phyloP scores from a whole-genome alignment of 768 basidiomycete genomes.

The Rhodotorula babjevae region DNA sequence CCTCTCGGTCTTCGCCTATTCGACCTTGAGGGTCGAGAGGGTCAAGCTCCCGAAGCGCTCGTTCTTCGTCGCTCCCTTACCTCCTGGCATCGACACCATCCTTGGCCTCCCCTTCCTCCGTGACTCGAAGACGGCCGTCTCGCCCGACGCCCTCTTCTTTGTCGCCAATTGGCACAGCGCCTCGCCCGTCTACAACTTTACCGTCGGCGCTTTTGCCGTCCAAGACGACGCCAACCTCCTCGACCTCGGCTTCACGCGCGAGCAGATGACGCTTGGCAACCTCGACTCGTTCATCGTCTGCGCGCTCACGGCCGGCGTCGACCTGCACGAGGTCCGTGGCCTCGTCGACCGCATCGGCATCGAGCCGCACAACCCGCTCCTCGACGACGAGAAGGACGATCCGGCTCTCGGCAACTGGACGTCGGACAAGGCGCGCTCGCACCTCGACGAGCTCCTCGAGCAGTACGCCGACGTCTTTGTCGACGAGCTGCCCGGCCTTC shows the following conservation, averaged over 20 bases:
- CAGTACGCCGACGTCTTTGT: slow-evolving; percentile 7
- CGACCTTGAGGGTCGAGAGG: too few species aligned
- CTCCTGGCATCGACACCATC: too few species aligned
- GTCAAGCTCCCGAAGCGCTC: not conserved
- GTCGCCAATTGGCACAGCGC: not conserved
- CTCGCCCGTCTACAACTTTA: not conserved
- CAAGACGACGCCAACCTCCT: not conserved
- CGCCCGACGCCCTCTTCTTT: not conserved
- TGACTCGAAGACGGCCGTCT: not conserved
- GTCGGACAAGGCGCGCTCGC: not conserved
- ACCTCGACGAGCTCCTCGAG: not conserved
- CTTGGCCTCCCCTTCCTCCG: slow-evolving; percentile 13
- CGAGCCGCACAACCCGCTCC: slow-evolving; percentile 17
- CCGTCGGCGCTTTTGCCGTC: not conserved
- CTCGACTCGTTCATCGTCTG: not conserved
- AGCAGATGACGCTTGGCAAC: not conserved
- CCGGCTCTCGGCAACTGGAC: not conserved
- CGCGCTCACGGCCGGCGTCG: not conserved
- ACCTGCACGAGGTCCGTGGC: not conserved
- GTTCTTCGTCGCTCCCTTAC: slow-evolving; percentile 8
- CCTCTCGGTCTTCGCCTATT: slow-evolving; percentile 4
- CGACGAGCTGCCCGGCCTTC: slow-evolving; percentile 7
- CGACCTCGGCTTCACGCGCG: not conserved
- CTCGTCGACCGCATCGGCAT: not conserved
- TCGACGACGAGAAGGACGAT: slow-evolving; percentile 3